Base-by-base conservation (phyloP, 306 rosid genomes). In the Hippophae gyantsensis region DNA sequence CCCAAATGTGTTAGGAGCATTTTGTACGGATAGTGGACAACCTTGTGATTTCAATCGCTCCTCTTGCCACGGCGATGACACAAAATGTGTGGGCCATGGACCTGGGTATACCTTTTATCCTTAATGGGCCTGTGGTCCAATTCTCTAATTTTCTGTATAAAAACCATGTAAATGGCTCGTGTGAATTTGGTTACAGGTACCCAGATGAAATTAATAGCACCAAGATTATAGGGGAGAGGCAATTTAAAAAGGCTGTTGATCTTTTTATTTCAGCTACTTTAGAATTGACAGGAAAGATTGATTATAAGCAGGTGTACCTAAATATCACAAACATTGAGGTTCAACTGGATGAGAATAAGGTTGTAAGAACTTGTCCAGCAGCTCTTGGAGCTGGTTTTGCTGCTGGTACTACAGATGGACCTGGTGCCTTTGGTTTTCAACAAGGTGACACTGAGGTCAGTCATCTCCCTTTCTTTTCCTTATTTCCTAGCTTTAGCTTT, bases 361-460 rank as follows among this genome's bases (percentile, higher is more conserved):
- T 63, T 8, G 90, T 82, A 6, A 83, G 57, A 69, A 89, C 97
- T 1, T 86, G 95, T 56, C 94, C 95, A 32, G 89, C 95, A 1
- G 97, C 95, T 1, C 81, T 89, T 40, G 97, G 97, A 72, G 83
- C 97, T 38, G 97, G 87, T 69, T 89, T 89, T 69, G 95, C 97
- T 3, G 97, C 97, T 42, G 95, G 95, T 48, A 89, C 97, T 14
- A 89, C 97, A 0, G 95, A 84, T 60, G 94, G 97, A 2, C 97
- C 95, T 0, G 97, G 95, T 62, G 71, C 45, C 47, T 69, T 76
- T 58, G 95, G 88, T 18, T 89, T 89, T 73, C 97, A 84, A 65
- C 97, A 89, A 74, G 97, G 94, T 41, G 95, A 84, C 48, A 73
- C 80, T 32, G 12, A 84, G 82, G 97, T 89, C 60, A 43, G 68